A percentile compares a stretch with the other conserved stretches of the same genome.
Evolutionary conservation across 2,329 filamentous ascomycete species (phyloP).

Genomic region (Penicillium sclerotiorum): DNA sequence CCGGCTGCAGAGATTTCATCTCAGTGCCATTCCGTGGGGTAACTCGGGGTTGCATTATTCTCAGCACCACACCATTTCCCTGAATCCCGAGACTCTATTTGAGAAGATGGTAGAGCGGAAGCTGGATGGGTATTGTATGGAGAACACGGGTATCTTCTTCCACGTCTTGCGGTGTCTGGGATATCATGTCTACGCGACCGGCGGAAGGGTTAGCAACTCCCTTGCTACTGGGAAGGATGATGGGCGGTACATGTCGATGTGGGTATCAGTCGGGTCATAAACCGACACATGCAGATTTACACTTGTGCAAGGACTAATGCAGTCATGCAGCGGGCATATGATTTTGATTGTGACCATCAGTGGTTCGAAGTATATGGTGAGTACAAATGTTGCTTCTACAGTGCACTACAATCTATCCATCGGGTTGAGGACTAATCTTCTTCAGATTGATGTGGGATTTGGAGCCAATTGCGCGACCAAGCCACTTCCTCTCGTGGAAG

Average conservation of each 20-base stretch:
- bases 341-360: conserved; percentile 62
- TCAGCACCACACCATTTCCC: conserved; percentile 49
- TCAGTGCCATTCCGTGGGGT: conserved; percentile 58
- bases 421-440: not conserved
- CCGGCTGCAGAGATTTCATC: conserved; percentile 46
- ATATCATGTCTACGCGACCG: conserved; percentile 58
- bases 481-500: conserved; percentile 58
- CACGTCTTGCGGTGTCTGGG: conserved; percentile 56
- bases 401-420: conserved; percentile 8
- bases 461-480: conserved; percentile 63
- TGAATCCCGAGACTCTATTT: conserved; percentile 55
- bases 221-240: conserved; percentile 37
- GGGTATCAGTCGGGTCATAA: conserved; percentile 13
- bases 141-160: conserved; percentile 59
- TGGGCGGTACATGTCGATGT: conserved; percentile 54
- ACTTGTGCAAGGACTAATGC: no score
- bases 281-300: not conserved
- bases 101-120: conserved; percentile 55
- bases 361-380: conserved; percentile 46
- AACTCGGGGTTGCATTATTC: conserved; percentile 61
- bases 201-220: conserved; percentile 50
- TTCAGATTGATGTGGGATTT: conserved; percentile 63
- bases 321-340: conserved; percentile 54
- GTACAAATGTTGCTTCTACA: not conserved
- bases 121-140: conserved; percentile 64